Base-by-base conservation (phyloP, 768 basidiomycete genomes). In the Pisolithus microcarpus region DNA sequence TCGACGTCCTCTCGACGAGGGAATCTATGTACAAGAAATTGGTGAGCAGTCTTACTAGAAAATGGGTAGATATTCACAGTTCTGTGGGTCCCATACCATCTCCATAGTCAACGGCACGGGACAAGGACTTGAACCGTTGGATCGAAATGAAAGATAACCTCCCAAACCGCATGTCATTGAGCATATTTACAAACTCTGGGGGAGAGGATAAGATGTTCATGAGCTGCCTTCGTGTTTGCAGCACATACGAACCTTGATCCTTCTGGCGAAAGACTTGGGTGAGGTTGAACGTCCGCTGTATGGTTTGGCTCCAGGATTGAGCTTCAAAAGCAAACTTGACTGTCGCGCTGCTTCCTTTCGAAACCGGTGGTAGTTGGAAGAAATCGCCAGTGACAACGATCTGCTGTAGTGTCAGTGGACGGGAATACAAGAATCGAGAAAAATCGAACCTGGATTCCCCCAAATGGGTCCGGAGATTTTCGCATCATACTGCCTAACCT, bases 131-230 rank as follows among this genome's bases (percentile, higher is more conserved):
- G 73, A 98, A 97, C 50, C 76, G 82, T 30, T 61, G 50, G 52
- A 92, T 83, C 0, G 92, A 93, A 19, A 72, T 69, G 3, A 61
- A 54, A 1, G 82, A 77, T 30, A 98, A 68, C 16, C 58, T 70
- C 3, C 96, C 96, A 58, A 91, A 95, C 15, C 96, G 82, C 96
- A 98, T 98, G 66, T 98, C 93, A 63, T 97, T 99, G 46, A 98
- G 74, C 92, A 98, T 98, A 65, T 90, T 77, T 46, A 99, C 80
- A 62, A 99, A 97, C 48, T 82, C 92, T 92, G 63, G 31, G 48
- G 38, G 28, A 19, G 37, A 52, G 42, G 38, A 54, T n/a, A 51
- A 43, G 7, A 46, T 15, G 11, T 51, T 44, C 39, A 23, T 39
- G 34, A 47, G 42, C 31, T 39, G 16, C 48, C 28, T 34, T 6